These are phyloP conservation scores for Waitea zeae DNA, from an alignment of 1,284 basidiomycete genomes.

Conservation along the genomic window DNA sequence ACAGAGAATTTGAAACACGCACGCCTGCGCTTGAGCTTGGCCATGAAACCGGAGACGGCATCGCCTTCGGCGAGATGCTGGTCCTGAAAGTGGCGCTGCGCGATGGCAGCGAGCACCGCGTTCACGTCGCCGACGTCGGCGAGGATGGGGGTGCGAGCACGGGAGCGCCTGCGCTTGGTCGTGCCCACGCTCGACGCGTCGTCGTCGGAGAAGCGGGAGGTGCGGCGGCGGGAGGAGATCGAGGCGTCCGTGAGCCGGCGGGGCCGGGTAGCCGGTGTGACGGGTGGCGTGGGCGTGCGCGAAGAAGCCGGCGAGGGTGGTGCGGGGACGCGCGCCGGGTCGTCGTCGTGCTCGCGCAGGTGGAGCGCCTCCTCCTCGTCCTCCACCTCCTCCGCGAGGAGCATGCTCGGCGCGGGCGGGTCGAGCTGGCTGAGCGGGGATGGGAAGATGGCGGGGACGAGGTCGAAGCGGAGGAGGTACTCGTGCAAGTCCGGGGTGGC, in stretches of 20 bases:
- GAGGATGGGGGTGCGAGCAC: constrained; percentile 39
- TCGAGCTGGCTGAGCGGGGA: constrained; percentile 46
- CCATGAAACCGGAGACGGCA: constrained; percentile 64
- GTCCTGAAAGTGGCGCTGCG: constrained; percentile 51
- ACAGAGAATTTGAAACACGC: too few relatives aligned
- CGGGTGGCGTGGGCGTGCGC: too few relatives aligned
- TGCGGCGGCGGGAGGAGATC: constrained; percentile 38
- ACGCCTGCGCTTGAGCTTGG: constrained; percentile 45
- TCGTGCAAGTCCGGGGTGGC: constrained; percentile 39
- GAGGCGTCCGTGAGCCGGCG: constrained; percentile 47
- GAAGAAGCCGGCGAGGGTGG: constrained; percentile 24
- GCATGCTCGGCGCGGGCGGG: constrained; percentile 44
- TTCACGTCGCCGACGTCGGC: constrained; percentile 53
- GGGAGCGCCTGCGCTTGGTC: too few relatives aligned
- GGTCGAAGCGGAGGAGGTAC: constrained; percentile 52
- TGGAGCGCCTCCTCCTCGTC: too few relatives aligned
- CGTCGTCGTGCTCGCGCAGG: constrained; percentile 21
- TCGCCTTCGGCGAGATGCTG: constrained; percentile 51
- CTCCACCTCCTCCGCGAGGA: too few relatives aligned
- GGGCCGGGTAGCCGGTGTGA: constrained; percentile 42
- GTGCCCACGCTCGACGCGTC: constrained; percentile 17
- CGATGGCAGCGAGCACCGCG: constrained; percentile 41
- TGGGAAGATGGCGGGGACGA: constrained; percentile 49
- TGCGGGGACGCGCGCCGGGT: constrained; percentile 25
- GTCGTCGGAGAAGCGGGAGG: constrained; percentile 51